phyloP scores from a whole-genome alignment of 371 early-diverging fungal genomes.

The Rhizopus delemar region DNA sequence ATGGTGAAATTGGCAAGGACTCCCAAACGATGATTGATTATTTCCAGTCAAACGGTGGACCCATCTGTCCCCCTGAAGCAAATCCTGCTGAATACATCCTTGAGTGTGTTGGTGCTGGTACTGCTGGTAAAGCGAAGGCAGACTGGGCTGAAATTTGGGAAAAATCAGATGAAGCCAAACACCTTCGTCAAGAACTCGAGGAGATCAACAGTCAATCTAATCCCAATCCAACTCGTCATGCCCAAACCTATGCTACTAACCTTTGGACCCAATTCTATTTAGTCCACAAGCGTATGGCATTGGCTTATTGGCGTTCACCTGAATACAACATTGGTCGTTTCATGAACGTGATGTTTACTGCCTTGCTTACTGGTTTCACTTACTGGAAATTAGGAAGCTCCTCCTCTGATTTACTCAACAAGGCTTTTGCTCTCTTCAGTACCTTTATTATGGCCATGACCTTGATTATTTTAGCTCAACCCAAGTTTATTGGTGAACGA shows the following conservation, averaged over 20 bases:
- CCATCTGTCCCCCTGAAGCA: constrained; percentile 56
- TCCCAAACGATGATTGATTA: constrained; percentile 57
- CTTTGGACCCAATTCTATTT: constrained; percentile 52
- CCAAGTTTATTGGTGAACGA: constrained; percentile 73
- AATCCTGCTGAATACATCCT: constrained; percentile 77
- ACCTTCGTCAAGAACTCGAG: constrained; percentile 41
- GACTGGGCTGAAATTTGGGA: constrained; percentile 70
- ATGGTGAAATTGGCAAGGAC: constrained; percentile 71
- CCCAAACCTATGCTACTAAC: constrained; percentile 30
- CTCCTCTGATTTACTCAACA: constrained; percentile 68
- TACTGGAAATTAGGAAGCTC: constrained; percentile 64
- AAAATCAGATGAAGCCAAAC: constrained; percentile 47
- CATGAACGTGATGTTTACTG: constrained; percentile 53
- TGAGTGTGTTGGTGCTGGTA: constrained; percentile 66
- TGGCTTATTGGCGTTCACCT: constrained; percentile 68
- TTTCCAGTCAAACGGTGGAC: constrained; percentile 66
- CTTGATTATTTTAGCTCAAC: constrained; percentile 72
- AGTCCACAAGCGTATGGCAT: constrained; percentile 66
- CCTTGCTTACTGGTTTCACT: constrained; percentile 72
- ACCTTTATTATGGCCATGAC: constrained; percentile 65
- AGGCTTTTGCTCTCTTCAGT: constrained; percentile 74
- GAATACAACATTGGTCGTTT: constrained; percentile 69
- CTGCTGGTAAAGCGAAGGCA: constrained; percentile 54
- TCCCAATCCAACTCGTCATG: constrained; percentile 17
- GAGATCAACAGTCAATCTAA: constrained; percentile 25